Base-by-base conservation (phyloP, 1,284 basidiomycete genomes). In the Tylopilus sp. region DNA sequence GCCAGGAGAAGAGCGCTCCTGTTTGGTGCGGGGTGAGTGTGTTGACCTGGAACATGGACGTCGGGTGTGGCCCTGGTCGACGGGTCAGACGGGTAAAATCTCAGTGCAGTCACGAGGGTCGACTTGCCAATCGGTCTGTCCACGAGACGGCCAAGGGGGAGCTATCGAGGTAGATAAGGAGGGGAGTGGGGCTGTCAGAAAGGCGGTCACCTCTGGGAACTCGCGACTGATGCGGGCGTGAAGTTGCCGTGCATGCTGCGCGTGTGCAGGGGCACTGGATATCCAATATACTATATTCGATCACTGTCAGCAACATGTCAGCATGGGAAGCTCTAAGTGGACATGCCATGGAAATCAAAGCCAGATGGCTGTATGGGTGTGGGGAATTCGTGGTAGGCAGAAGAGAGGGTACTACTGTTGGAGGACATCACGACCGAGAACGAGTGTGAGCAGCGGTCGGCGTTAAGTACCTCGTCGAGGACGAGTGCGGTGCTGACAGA, bases 341-440 rank as follows among this genome's bases (percentile, higher is more conserved):
- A 60, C 81, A 61, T 51, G 81, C 83, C 75, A 59, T 86, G 83
- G 56, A 86, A 85, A 63, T 86, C 83, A 54, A 85, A 85, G 0
- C 78, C 81, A 52, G 71, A 68, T 0, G 73, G 53, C 33, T 71
- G 67, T 46, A 85, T 78, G 1, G 80, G 81, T 8, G 71, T 51
- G 0, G 77, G 79, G 54, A 84, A 84, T 15, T 69, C 53, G 11
- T 76, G 67, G 55, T 86, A 84, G 2, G 75, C 72, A 4, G 70
- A 21, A 0, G 80, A 82, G 48, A 64, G 67, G 7, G 21, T 2
- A 7, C 16, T 10, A 29, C 1, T 11, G 28, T 34, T 38, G 37
- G 23, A 21, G 8, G 25, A 12, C 38, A 28, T 26, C 12, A 3
- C 2, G 12, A 4, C 7, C 2, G 39, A 29, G 16, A n/a, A 29